Percentiles rank a stretch among this genome's conserved stretches.
Evolutionary conservation across 495 filamentous ascomycete genomes (phyloP).

Genomic region (Mytilinidion resinicola): DNA sequence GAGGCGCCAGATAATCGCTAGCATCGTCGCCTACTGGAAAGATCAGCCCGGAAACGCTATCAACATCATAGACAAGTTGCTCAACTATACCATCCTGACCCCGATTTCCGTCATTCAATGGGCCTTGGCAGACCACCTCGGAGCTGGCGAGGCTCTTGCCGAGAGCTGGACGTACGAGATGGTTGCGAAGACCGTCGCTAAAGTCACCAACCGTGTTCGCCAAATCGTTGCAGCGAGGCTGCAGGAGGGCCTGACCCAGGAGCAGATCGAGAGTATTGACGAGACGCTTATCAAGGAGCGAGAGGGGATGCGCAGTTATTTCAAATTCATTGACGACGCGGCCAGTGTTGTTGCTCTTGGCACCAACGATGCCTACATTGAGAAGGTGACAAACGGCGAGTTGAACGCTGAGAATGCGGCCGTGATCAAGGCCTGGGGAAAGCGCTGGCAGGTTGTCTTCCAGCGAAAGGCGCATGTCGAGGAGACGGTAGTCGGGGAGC

Average conservation of each 20-base stretch:
- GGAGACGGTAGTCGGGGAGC: constrained; percentile 49
- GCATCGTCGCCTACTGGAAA: constrained; percentile 88
- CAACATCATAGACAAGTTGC: constrained; percentile 89
- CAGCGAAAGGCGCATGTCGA: constrained; percentile 75
- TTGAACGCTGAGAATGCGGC: constrained; percentile 45
- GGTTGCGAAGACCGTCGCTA: constrained; percentile 76
- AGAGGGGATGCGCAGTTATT: constrained; percentile 67
- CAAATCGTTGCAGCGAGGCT: constrained; percentile 65
- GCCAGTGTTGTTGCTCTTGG: constrained; percentile 66
- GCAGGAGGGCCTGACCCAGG: constrained; percentile 48
- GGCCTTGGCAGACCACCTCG: constrained; percentile 62
- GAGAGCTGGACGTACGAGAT: constrained; percentile 80
- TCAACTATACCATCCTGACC: constrained; percentile 92
- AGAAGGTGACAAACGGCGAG: constrained; percentile 48
- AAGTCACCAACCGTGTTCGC: constrained; percentile 83
- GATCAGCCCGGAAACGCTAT: constrained; percentile 90
- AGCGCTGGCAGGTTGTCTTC: constrained; percentile 81
- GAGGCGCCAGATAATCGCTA: constrained; percentile 78
- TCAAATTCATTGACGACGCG: constrained; percentile 73
- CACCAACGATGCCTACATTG: constrained; percentile 63
- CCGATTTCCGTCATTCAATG: constrained; percentile 80
- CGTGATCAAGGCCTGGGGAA: constrained; percentile 73
- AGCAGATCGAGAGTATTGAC: constrained; percentile 57
- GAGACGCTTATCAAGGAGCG: constrained; percentile 61
- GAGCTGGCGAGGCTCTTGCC: constrained; percentile 62